These are phyloP conservation scores for Aspergillus fumigatus DNA, from an alignment of 2,329 filamentous ascomycete genomes.

Conservation along the genomic window DNA sequence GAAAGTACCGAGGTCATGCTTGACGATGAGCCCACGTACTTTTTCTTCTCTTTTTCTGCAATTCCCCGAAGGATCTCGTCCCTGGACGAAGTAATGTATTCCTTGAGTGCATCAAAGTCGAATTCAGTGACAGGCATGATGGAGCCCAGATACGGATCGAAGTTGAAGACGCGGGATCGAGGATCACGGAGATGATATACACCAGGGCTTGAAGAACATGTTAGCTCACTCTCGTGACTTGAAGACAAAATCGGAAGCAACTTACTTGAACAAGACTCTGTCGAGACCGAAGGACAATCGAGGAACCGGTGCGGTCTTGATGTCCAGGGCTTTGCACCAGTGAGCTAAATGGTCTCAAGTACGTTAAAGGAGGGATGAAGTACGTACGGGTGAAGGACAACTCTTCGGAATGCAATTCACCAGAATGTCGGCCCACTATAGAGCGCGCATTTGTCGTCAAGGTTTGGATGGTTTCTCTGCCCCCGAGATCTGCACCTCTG, in stretches of 20 bases:
- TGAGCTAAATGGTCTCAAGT: background rate
- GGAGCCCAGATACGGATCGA: slow-evolving; percentile 85
- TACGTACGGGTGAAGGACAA: slow-evolving; percentile 12
- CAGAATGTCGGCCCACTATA: slow-evolving; percentile 6
- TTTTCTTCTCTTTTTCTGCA: slow-evolving; percentile 62
- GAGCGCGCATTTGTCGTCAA: slow-evolving; percentile 11
- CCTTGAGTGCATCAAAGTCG: slow-evolving; percentile 79
- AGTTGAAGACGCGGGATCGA: slow-evolving; percentile 85
- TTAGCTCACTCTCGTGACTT: slow-evolving; percentile 4
- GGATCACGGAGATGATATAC: slow-evolving; percentile 90
- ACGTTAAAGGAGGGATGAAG: background rate
- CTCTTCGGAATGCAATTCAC: slow-evolving; percentile 1
- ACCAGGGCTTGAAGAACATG: slow-evolving; percentile 52
- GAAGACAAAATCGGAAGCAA: background rate
- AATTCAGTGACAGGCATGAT: slow-evolving; percentile 95
- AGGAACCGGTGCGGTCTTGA: slow-evolving; percentile 54
- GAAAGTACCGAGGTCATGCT: slow-evolving; percentile 86
- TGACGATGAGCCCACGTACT: slow-evolving; percentile 91
- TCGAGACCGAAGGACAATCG: slow-evolving; percentile 70
- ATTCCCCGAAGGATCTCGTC: slow-evolving; percentile 68
- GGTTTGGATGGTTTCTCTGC: slow-evolving; percentile 3
- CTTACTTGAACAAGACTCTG: slow-evolving; percentile 83
- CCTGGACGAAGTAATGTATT: slow-evolving; percentile 87
- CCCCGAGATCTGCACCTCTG: background rate
- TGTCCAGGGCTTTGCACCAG: slow-evolving; percentile 28